These are phyloP conservation scores for Podospora pseudoanserina DNA, from an alignment of 495 filamentous ascomycete species.

Conservation along the genomic window DNA sequence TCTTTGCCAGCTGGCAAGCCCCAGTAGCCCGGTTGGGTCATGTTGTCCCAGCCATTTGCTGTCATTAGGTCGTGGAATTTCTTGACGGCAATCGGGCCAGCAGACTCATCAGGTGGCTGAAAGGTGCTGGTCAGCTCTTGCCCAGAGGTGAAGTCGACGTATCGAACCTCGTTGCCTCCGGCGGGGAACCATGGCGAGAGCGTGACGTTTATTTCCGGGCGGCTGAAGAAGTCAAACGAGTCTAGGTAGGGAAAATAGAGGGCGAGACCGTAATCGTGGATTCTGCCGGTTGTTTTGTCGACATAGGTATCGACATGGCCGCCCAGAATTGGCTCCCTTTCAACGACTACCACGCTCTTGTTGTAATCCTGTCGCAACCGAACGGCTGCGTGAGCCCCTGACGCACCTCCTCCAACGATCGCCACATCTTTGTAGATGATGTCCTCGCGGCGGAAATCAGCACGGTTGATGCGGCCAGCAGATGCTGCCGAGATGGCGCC, in stretches of 20 bases:
- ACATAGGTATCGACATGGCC: constrained; percentile 41
- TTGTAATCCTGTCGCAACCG: constrained; percentile 38
- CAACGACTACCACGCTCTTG: constrained; percentile 41
- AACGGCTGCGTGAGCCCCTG: constrained; percentile 47
- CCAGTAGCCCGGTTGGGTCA: constrained; percentile 34
- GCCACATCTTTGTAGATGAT: constrained; percentile 31
- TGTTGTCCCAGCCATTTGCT: constrained; percentile 31
- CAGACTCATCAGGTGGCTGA: not conserved
- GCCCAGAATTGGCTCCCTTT: constrained; percentile 37
- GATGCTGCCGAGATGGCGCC: not conserved
- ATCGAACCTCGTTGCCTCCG: constrained; percentile 19
- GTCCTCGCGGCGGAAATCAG: not conserved
- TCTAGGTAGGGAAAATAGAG: constrained; percentile 23
- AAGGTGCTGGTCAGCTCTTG: constrained; percentile 15
- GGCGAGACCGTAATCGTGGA: constrained; percentile 38
- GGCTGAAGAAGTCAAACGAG: constrained; percentile 22
- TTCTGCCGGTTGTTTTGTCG: constrained; percentile 26
- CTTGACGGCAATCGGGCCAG: constrained; percentile 23
- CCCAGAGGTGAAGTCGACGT: constrained; percentile 41
- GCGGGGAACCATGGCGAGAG: not conserved
- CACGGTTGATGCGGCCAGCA: not conserved
- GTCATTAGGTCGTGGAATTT: constrained; percentile 35
- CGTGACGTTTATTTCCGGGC: constrained; percentile 34
- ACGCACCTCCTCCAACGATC: constrained; percentile 45
- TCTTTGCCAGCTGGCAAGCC: constrained; percentile 32